Base-by-base conservation (phyloP, 345 rosid genomes). In the Pugionium dolabratum region DNA sequence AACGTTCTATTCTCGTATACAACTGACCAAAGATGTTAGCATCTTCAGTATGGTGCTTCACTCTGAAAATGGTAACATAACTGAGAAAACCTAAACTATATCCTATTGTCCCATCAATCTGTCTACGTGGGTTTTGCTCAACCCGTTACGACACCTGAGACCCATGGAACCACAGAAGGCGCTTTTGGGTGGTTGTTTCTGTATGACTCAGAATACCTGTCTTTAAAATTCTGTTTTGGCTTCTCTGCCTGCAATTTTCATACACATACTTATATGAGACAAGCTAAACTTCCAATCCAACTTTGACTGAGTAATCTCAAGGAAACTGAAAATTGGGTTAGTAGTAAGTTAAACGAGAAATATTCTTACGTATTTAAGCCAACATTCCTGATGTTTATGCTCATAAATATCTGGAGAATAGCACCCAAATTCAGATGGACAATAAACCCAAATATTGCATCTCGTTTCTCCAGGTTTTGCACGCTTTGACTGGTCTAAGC, bases 381-480 rank as follows among this genome's bases (percentile, higher is more conserved):
- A 94, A 79, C 99, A 94, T 66, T 90, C 97, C 75, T 75, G 81
- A 66, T 79, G 81, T 76, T 77, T 94, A 77, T 88, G 99, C 72
- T 85, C 78, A 67, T 94, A 94, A 43, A 84, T 84, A 80, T 94
- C 97, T 0, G 99, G 99, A 43, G 96, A 88, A 78, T 46, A 73
- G 76, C 99, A 94, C 2, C 99, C 99, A 7, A 66, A 59, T 75
- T 85, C 95, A 9, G 79, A 74, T 2, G 99, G 99, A 74, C 99
- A 95, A 76, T 91, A 95, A 31, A 95, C 99, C 99, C 99, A 95
- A 52, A 85, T 74, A 76, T 95, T 95, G 75, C 99, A 94, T 74
- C 70, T 91, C 71, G 71, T 79, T 76, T 88, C 85, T 62, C 91
- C 95, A 11, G 90, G 88, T 55, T 76, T 83, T 1, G 95, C 96